Conservation (phyloP, 768 basidiomycete genomes). For the Termitomyces sp. region DNA sequence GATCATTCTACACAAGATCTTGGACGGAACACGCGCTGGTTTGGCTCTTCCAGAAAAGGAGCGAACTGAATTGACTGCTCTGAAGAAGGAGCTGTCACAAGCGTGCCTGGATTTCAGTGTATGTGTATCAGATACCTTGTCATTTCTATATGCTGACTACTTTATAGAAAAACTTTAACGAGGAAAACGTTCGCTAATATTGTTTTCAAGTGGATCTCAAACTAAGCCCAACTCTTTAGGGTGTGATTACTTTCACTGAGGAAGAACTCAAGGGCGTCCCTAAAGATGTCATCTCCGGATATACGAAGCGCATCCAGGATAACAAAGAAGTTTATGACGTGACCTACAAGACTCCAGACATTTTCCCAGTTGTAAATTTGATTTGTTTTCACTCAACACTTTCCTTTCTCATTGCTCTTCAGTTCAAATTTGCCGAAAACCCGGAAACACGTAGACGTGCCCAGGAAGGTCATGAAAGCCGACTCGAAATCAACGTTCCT, state of each 20-base stretch:
- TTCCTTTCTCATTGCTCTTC: background rate
- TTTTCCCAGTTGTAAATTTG: slow-evolving; percentile 66
- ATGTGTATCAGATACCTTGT: slow-evolving; percentile 21
- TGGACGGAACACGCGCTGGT: slow-evolving; percentile 79
- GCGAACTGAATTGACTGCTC: slow-evolving; percentile 46
- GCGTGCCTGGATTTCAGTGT: slow-evolving; percentile 78
- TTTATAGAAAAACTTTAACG: slow-evolving; percentile 80
- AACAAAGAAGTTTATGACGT: slow-evolving; percentile 63
- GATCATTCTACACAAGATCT: slow-evolving; percentile 32
- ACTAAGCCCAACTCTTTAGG: slow-evolving; percentile 32
- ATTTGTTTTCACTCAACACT: background rate
- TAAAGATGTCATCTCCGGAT: slow-evolving; percentile 75
- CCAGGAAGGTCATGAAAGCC: slow-evolving; percentile 63
- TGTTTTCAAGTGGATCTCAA: background rate
- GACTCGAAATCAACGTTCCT: slow-evolving; percentile 67
- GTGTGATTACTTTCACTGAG: slow-evolving; percentile 56
- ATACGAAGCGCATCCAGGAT: slow-evolving; percentile 58
- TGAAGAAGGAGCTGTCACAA: slow-evolving; percentile 78
- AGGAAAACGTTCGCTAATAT: slow-evolving; percentile 60
- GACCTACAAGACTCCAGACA: slow-evolving; percentile 81
- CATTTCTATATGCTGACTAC: background rate
- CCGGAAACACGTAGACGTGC: slow-evolving; percentile 67
- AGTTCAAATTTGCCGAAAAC: slow-evolving; percentile 80
- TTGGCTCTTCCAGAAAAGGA: slow-evolving; percentile 67
- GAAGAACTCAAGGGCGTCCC: slow-evolving; percentile 83